Percentiles rank a stretch among this genome's conserved stretches.
phyloP scores from a whole-genome alignment of 225 moss, liverwort and hornwort species.

The Pleurozium schreberi region DNA sequence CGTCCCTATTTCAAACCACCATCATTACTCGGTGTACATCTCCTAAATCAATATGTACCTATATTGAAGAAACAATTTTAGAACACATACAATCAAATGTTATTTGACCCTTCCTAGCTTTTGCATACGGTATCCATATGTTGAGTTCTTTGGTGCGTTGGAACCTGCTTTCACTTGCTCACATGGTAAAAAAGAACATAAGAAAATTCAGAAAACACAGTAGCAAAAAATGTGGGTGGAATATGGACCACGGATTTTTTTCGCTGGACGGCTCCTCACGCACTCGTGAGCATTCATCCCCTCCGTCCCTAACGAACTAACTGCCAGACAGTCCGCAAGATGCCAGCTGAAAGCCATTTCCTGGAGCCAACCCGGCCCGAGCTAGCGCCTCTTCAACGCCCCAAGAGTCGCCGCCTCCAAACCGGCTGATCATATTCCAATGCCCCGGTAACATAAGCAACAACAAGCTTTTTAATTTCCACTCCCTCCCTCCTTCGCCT shows the following conservation, averaged over 20 bases:
- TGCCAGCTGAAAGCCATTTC: slow-evolving; percentile 7
- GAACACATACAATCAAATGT: background rate
- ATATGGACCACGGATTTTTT: background rate
- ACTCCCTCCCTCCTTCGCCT: too few relatives aligned
- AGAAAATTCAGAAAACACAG: background rate
- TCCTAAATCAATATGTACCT: background rate
- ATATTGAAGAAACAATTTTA: background rate
- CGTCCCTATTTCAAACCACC: background rate
- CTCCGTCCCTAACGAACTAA: background rate
- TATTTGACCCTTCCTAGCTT: background rate
- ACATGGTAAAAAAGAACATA: background rate
- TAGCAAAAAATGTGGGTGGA: background rate
- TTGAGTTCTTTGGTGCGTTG: fast-evolving
- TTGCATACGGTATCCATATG: background rate
- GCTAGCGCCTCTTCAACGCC: background rate
- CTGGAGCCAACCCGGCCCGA: background rate
- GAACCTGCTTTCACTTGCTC: background rate
- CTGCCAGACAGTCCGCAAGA: background rate
- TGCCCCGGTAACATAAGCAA: background rate
- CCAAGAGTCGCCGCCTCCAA: slow-evolving; percentile 6
- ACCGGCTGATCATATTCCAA: background rate
- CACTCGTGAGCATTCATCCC: background rate
- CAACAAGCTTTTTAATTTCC: too few relatives aligned
- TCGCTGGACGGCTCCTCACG: background rate
- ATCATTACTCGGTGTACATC: background rate